Evolutionary conservation across 2,329 filamentous ascomycete genomes (phyloP), one percentile per base, ranked within the genome.

Genomic region (Cladophialophora bantiana): DNA sequence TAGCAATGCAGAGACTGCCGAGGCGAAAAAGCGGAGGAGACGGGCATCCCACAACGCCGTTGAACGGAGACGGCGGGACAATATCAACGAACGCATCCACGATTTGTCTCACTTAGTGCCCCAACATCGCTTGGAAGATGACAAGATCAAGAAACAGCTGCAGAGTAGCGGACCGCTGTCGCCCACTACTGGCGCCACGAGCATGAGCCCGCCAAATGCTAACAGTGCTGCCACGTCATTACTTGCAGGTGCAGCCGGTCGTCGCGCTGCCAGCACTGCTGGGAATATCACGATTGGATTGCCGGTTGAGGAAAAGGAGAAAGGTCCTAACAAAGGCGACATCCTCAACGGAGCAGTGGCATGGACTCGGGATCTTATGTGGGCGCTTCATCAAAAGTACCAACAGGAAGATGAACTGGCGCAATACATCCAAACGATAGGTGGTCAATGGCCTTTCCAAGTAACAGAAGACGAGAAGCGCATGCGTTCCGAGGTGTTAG

Each of bases 51-150:
- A 99, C 82, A 98, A 99, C 77, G 85, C 96, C 45, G 95, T 99
- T 10, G 95, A 99, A 82, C 92, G 95, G 64, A 90, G 95, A 59
- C 90, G 95, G 68, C 89, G 95, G 69, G 95, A 98, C 81, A 98
- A 98, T 77, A 99, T 99, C 83, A 99, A 99, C 73, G 95, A 99
- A 80, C 89, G 95, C 52, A 99, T 99, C 70, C 94, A 98, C 75
- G 95, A 99, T 76, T 86, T 99, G 7, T 97, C 94, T 75, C 92
- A 93, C 74, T 86, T 99, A 18, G 94, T 99, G 1, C 95, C 95
- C 31, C 86, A 90, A 68, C 95, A 99, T 78, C 89, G 95, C 68
- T 85, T 99, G 2, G 95, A 99, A 75, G 95, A 98, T 76, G 95
- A 99, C 80, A 97, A 97, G 81, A 91, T 98, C 56, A 90, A 94